Evolutionary conservation across 768 basidiomycete genomes (phyloP), one percentile per base, ranked within the genome.

Genomic region (Pisolithus tinctorius): DNA sequence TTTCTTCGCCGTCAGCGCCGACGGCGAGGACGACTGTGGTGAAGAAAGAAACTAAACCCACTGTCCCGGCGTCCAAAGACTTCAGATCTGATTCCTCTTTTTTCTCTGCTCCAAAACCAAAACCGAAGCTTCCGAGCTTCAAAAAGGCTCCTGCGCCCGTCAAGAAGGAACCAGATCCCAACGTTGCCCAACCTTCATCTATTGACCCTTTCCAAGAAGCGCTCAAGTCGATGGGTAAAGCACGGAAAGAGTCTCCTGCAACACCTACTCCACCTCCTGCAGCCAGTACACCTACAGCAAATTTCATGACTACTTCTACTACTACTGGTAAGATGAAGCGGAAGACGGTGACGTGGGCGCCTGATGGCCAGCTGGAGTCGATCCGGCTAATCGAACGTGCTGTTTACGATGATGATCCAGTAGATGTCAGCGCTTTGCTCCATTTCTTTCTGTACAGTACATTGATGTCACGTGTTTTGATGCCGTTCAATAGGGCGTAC

Each of bases 21-120:
- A 51, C 66, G 38, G 64, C 62, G 25, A 68, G 68, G 44, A 52
- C 67, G 39, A 61, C 63, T 1, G 63, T 66, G 4, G 73, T 79
- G 52, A 89, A 87, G 75, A 85, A 80, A 63, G 86, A 87, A 62
- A 49, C 61, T 16, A 73, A 66, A 52, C 58, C 68, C 2, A 52
- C 61, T 4, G 54, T 69, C 9, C 49, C 67, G 2, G 62, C 71
- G 3, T 75, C 80, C 51, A 88, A 89, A 64, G 87, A 86, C 57
- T 85, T 87, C 16, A 86, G 89, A 71, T 83, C 87, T 11, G 90
- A 92, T 66, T 86, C 84, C 44, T 89, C 87, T 2, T 92, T 93
- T 68, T 93, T 93, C 68, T 91, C 89, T 49, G 84, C 86, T 38
- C 86, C 88, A 5, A 92, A 91, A 63, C 80, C 84, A 17, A 91